Evolutionary conservation across 2,329 filamentous ascomycete species (phyloP).

Genomic region (Zasmidium citrigriseum): DNA sequence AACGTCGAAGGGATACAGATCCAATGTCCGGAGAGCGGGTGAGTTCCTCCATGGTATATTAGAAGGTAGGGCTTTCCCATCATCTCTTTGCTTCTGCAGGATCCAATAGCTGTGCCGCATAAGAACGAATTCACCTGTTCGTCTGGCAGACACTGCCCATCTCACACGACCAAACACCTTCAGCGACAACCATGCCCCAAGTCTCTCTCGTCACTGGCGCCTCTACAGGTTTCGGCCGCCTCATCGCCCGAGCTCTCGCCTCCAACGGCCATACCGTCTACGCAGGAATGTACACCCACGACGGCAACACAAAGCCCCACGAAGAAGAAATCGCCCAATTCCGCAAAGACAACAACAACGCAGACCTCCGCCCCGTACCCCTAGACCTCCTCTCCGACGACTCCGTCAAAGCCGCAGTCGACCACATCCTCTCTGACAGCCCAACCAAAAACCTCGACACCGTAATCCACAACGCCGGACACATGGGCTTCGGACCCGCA

Average conservation of each 20-base stretch:
- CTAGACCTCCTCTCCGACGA: slow-evolving; percentile 8
- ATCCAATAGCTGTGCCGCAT: too few species aligned
- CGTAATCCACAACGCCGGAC: slow-evolving; percentile 22
- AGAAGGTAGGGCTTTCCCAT: too few species aligned
- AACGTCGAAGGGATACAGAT: too few species aligned
- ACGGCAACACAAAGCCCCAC: slow-evolving; percentile 8
- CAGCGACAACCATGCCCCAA: neutral
- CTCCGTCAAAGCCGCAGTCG: neutral
- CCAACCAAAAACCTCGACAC: slow-evolving; percentile 16
- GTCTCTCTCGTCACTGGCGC: slow-evolving; percentile 11
- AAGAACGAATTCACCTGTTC: too few species aligned
- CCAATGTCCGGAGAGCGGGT: too few species aligned
- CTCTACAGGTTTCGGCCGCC: slow-evolving; percentile 15
- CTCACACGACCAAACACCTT: too few species aligned
- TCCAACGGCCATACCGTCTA: slow-evolving; percentile 4
- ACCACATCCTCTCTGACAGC: neutral
- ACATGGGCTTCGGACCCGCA: slow-evolving; percentile 12
- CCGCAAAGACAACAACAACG: neutral
- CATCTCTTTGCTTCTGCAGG: too few species aligned
- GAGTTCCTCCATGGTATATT: too few species aligned
- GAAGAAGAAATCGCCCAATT: slow-evolving; percentile 13
- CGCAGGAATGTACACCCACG: slow-evolving; percentile 10
- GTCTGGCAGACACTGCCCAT: too few species aligned
- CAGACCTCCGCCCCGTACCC: slow-evolving; percentile 3
- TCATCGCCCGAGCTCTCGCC: slow-evolving; percentile 3